Evolutionary conservation across 1,284 basidiomycete species (phyloP), one percentile per base, ranked within the genome.

Genomic region (Leccinum griseonigrum): DNA sequence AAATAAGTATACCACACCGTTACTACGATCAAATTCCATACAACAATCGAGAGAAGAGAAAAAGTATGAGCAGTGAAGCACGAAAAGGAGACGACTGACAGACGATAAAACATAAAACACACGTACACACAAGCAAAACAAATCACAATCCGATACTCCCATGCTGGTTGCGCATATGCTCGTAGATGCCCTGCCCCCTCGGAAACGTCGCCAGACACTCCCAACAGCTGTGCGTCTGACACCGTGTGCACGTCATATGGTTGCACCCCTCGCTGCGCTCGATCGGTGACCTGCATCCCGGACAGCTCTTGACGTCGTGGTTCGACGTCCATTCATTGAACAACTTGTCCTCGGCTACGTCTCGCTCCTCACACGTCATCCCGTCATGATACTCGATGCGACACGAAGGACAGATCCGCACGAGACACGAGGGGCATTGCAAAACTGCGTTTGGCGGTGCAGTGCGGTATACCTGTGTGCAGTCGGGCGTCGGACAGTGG

Each of bases 141-240:
- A 36, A 64, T 68, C 64, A 69, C 13, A 82, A 64, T 22, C 82
- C 81, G 51, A 84, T 83, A 9, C 80, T 75, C 1, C 85, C 84
- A 65, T 86, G 85, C 55, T 69, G 69, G 2, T 57, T 38, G 4
- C 79, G 79, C 85, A 86, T 87, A 64, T 86, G 85, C 0, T 78
- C 77, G 63, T 87, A 87, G n/a, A 87, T 83, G 8, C 80, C 81
- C 16, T 84, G 75, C 6, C 85, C 83, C 29, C 76, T 75, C 0
- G 82, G 78, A 73, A 91, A 91, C 34, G 85, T 88, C 70, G 80
- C 74, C 69, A 88, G 68, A 70, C 90, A 92, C 16, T 83, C 83
- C 90, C 90, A 92, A 64, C 90, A 92, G 2, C 86, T 87, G 69
- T 92, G 90, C 1, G 86, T 85, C 66, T 83, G 80, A 71, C 90